Evolutionary conservation across 345 rosid species (phyloP).

Genomic region (Lumnitzera racemosa): DNA sequence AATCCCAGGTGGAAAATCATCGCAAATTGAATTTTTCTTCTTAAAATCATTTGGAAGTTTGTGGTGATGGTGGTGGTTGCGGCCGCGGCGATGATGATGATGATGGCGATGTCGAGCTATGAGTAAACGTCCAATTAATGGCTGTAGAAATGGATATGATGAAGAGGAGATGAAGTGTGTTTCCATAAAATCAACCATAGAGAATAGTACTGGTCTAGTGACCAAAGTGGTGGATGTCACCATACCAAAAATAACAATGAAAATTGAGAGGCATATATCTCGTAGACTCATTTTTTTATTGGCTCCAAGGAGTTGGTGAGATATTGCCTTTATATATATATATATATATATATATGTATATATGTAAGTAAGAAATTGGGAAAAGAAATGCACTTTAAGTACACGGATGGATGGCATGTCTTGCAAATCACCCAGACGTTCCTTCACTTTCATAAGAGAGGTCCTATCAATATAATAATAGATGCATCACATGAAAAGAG

Average conservation of each 20-base stretch:
- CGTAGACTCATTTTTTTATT: constrained; percentile 22
- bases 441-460: too few relatives aligned
- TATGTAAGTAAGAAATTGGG: constrained; percentile 10
- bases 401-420: constrained; percentile 69
- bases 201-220: constrained; percentile 11
- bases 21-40: constrained; percentile 41
- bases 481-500: too few relatives aligned
- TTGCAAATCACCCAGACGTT: constrained; percentile 65
- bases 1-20: constrained; percentile 52
- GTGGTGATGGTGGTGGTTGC: constrained; percentile 11
- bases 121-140: constrained; percentile 2
- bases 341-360: neutral
- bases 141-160: constrained; percentile 8
- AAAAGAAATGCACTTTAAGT: constrained; percentile 56
- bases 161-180: too few relatives aligned
- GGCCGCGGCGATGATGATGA: constrained; percentile 11
- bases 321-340: neutral
- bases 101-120: neutral
- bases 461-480: too few relatives aligned
- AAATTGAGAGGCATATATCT: constrained; percentile 22
- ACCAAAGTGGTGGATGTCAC: constrained; percentile 24
- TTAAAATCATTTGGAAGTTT: constrained; percentile 16
- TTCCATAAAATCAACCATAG: constrained; percentile 8
- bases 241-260: constrained; percentile 34
- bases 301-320: constrained; percentile 6